Base-by-base conservation (phyloP, 495 filamentous ascomycete species). In the Penicillium subrubescens region DNA sequence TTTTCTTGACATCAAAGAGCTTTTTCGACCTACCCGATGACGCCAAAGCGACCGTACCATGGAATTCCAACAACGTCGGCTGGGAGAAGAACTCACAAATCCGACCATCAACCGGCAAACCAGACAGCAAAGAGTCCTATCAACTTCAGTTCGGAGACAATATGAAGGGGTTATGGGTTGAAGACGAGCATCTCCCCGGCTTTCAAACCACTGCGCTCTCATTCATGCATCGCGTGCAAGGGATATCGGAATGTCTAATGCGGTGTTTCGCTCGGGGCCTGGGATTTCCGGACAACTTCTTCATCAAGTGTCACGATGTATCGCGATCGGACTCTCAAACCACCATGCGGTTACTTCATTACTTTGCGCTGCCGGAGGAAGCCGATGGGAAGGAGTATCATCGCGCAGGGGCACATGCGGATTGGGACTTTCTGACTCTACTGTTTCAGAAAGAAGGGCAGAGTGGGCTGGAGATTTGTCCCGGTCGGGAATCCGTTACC, bases 381-480 rank as follows among this genome's bases (percentile, higher is more conserved):
- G 71, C 84, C 0, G 75, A 82, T 8, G 81, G 74, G 8, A 73
- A 71, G 35, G 73, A 69, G 23, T 87, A 87, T 71, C 83, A 85
- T 72, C 82, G 88, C 37, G 87, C 87, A 3, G 88, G 88, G 53
- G 84, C 87, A 57, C 88, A 90, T 71, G 83, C 85, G 0, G 88
- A 89, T 67, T 89, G 83, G 81, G 86, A 83, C 61, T 85, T 86
- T 67, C 66, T 89, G 27, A 89, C 88, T 8, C 72, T 90, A 62
- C 79, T 90, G n/a, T 89, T 89, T 72, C 88, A 90, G 71, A 81
- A 82, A 19, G 78, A 83, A 2, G 87, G 86, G 0, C 84, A 90
- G 73, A 81, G 78, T 62, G 87, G 87, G 6, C 75, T 90, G 8
- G 88, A 90, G 71, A 87, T 90, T 43, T 90, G 87, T 67, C 88